phyloP scores from a whole-genome alignment of 1,139 yeast species.

The Yamadazyma dushanensis region DNA sequence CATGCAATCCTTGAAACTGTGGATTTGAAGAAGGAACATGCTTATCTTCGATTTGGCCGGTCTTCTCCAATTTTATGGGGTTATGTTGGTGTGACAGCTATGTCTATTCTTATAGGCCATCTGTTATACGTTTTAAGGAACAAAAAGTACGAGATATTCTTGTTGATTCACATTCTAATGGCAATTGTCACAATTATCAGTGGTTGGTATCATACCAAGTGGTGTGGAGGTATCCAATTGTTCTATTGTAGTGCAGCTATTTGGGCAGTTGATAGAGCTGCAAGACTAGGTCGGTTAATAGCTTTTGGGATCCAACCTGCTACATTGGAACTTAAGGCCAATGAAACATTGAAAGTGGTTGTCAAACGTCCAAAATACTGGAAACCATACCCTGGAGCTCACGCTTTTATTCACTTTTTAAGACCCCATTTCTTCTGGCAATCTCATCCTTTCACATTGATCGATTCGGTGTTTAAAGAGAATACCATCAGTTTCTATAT shows the following conservation, averaged over 20 bases:
- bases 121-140: constrained; percentile 38
- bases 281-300: constrained; percentile 29
- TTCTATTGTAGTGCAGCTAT: constrained; percentile 36
- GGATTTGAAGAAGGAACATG: constrained; percentile 16
- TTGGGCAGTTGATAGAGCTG: constrained; percentile 43
- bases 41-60: constrained; percentile 24
- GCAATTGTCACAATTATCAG: constrained; percentile 39
- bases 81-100: constrained; percentile 32
- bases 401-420: constrained; percentile 46
- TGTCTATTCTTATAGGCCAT: constrained; percentile 33
- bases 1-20: constrained; percentile 26
- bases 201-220: constrained; percentile 36
- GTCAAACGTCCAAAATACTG: constrained; percentile 39
- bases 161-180: constrained; percentile 35
- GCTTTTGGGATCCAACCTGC: constrained; percentile 39
- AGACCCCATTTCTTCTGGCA: constrained; percentile 46
- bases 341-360: constrained; percentile 39
- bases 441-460: constrained; percentile 37
- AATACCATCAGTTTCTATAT: constrained; percentile 26
- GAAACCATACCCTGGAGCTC: constrained; percentile 47
- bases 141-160: constrained; percentile 40
- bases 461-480: constrained; percentile 22
- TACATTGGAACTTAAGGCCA: constrained; percentile 31
- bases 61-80: constrained; percentile 51
- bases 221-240: constrained; percentile 35